A percentile compares a stretch with the other conserved stretches of the same genome.
These are phyloP conservation scores for Phytophthora chlamydospora DNA, from an alignment of 352 stramenopile genomes.

Conservation along the genomic window DNA sequence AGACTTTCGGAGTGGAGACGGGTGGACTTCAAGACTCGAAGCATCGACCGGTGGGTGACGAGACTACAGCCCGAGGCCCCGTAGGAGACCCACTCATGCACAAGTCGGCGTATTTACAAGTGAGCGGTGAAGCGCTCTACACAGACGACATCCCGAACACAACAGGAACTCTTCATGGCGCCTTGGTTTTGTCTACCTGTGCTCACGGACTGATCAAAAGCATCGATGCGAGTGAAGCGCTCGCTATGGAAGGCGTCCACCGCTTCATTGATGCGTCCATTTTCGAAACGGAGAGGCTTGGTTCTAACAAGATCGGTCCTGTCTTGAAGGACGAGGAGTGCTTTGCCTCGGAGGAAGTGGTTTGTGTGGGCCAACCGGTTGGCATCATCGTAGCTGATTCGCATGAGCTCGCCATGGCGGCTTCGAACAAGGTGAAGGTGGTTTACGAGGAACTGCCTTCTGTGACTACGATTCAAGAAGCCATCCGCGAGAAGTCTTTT, in stretches of 20 bases:
- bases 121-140: slow-evolving; percentile 96
- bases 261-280: slow-evolving; percentile 84
- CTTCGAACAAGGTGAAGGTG: slow-evolving; percentile 87
- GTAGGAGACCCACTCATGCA: slow-evolving; percentile 94
- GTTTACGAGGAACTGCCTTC: slow-evolving; percentile 89
- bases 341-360: slow-evolving; percentile 74
- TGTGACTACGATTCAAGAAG: slow-evolving; percentile 96
- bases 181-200: slow-evolving; percentile 91
- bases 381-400: slow-evolving; percentile 86
- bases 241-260: slow-evolving; percentile 90
- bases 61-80: slow-evolving; percentile 47
- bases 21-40: slow-evolving; percentile 73
- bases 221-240: slow-evolving; percentile 85
- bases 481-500: slow-evolving; percentile 92
- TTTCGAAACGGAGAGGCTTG: slow-evolving; percentile 67
- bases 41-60: slow-evolving; percentile 52
- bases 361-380: slow-evolving; percentile 82
- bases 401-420: slow-evolving; percentile 74
- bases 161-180: slow-evolving; percentile 87
- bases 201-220: slow-evolving; percentile 82
- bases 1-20: slow-evolving; percentile 64
- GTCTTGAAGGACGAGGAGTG: slow-evolving; percentile 90
- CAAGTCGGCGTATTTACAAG: slow-evolving; percentile 93
- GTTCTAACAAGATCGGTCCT: slow-evolving; percentile 80
- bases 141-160: slow-evolving; percentile 93